These are phyloP conservation scores for Malus hybrid DNA, from an alignment of 331 rosid species.

Conservation along the genomic window DNA sequence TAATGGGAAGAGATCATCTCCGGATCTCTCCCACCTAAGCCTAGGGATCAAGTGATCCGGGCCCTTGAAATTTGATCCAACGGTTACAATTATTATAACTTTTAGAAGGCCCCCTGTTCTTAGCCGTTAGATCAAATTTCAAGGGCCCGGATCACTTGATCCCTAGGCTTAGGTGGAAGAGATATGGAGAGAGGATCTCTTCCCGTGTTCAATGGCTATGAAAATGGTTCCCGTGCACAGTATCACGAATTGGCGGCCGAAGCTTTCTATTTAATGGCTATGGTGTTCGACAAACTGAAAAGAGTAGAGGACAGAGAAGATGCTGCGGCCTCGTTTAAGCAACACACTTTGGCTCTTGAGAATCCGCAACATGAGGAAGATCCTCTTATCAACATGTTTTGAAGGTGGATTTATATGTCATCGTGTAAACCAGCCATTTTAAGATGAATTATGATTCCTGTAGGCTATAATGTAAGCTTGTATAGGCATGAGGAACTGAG, in stretches of 20 bases:
- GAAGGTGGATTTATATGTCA: slow-evolving; percentile 8
- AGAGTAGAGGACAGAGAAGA: slow-evolving; percentile 66
- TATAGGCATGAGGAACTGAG: no score
- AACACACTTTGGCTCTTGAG: slow-evolving; percentile 58
- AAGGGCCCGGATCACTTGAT: no score
- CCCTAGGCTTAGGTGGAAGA: no score
- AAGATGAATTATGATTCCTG: no score
- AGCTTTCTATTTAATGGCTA: slow-evolving; percentile 90
- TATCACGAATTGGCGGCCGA: slow-evolving; percentile 92
- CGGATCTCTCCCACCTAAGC: no score
- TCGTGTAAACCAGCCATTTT: neutral
- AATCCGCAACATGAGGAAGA: slow-evolving; percentile 38
- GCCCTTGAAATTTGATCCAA: no score
- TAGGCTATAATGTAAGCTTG: no score
- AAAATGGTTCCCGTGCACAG: slow-evolving; percentile 31
- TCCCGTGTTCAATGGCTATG: neutral
- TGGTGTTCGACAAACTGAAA: slow-evolving; percentile 69
- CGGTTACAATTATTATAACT: no score
- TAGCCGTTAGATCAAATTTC: no score
- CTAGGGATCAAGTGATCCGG: no score
- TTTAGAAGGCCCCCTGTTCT: no score
- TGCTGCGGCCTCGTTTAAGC: slow-evolving; percentile 68
- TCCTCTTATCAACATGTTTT: slow-evolving; percentile 31
- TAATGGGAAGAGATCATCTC: neutral
- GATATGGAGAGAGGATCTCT: no score